A percentile compares a stretch with the other conserved stretches of the same genome.
Conservation (phyloP, 2,329 filamentous ascomycete species). For the Aspergillus arachidicola region DNA sequence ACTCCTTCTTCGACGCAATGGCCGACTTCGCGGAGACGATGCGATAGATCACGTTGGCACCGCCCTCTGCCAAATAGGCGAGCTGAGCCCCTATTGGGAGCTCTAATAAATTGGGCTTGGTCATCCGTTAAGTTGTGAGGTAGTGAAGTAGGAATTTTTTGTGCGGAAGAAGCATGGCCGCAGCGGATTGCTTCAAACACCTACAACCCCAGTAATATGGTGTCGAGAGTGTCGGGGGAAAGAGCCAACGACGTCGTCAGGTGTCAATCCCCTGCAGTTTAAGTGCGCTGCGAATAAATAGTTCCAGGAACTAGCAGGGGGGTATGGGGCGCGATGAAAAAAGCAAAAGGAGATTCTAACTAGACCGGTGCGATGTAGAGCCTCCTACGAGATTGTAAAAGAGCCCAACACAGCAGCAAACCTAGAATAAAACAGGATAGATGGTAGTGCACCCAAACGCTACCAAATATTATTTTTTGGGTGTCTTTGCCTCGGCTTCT, state of each 20-base stretch:
- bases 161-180: slow-evolving; percentile 21
- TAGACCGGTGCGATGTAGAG: slow-evolving; percentile 16
- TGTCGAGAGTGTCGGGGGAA: slow-evolving; percentile 1
- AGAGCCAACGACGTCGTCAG: not conserved
- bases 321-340: not conserved
- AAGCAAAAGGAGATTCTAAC: slow-evolving; percentile 11
- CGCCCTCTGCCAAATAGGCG: slow-evolving; percentile 65
- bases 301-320: slow-evolving; percentile 11
- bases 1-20: slow-evolving; percentile 30
- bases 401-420: slow-evolving; percentile 10
- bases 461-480: not conserved
- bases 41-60: slow-evolving; percentile 75
- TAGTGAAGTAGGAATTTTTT: slow-evolving; percentile 11
- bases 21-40: slow-evolving; percentile 46
- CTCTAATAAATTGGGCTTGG: slow-evolving; percentile 35
- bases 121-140: slow-evolving; percentile 31
- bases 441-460: not conserved
- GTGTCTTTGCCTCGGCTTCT: not conserved
- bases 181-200: slow-evolving; percentile 8
- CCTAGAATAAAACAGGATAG: slow-evolving; percentile 9
- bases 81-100: slow-evolving; percentile 39
- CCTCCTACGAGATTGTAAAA: slow-evolving; percentile 13
- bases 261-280: not conserved
- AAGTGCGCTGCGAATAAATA: slow-evolving; percentile 15
- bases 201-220: slow-evolving; percentile 12